phyloP scores from a whole-genome alignment of 805 yeast species.

The Metschnikowia bowlesiae region DNA sequence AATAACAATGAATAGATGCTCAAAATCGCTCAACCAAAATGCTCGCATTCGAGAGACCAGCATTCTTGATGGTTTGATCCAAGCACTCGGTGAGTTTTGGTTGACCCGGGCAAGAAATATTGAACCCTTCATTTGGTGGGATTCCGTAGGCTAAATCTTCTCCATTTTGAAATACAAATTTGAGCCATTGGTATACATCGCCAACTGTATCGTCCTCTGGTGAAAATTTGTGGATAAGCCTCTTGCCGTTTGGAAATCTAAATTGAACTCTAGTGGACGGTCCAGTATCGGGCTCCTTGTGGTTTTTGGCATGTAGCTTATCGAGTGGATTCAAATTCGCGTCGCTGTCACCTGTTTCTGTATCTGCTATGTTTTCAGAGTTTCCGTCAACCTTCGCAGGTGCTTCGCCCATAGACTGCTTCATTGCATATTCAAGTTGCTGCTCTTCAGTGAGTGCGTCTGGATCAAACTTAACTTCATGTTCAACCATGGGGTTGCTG shows the following conservation, averaged over 20 bases:
- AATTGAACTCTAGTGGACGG: constrained; percentile 76
- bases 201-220: constrained; percentile 51
- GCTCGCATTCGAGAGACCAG: constrained; percentile 80
- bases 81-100: constrained; percentile 53
- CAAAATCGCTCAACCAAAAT: constrained; percentile 53
- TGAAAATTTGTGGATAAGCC: constrained; percentile 68
- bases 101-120: constrained; percentile 31
- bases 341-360: constrained; percentile 15
- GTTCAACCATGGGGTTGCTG: constrained; percentile 62
- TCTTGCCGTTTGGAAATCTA: constrained; percentile 81
- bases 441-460: constrained; percentile 74
- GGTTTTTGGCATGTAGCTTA: constrained; percentile 45
- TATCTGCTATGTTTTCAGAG: constrained; percentile 22
- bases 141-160: constrained; percentile 49
- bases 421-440: constrained; percentile 72
- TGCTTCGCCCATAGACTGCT: constrained; percentile 49
- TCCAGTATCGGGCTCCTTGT: constrained; percentile 60
- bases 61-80: constrained; percentile 58
- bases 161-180: constrained; percentile 47
- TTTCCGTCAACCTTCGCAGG: constrained; percentile 5
- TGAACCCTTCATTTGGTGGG: constrained; percentile 30
- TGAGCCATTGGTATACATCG: constrained; percentile 61
- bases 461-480: constrained; percentile 58
- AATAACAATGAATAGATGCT: not conserved
- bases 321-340: constrained; percentile 41